Evolutionary conservation across 768 basidiomycete species (phyloP).

Genomic region (Suillus tomentosus): DNA sequence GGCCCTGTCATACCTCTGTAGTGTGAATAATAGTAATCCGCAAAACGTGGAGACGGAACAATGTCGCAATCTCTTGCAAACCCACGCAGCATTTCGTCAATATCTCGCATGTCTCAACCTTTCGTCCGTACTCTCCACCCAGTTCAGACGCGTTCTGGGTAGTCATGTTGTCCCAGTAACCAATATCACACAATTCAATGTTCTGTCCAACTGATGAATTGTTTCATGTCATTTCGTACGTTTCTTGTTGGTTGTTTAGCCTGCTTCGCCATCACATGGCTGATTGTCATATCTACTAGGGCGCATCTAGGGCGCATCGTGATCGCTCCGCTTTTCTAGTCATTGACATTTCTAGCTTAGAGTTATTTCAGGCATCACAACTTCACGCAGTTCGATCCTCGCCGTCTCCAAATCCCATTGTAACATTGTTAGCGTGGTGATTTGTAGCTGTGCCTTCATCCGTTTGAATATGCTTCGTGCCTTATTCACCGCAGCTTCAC

Average conservation of each 20-base stretch:
- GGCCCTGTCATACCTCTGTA: neutral
- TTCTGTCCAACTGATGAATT: neutral
- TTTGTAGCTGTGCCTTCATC: no score
- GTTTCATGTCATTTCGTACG: neutral
- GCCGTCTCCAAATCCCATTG: neutral
- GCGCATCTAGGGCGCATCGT: neutral
- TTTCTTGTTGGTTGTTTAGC: neutral
- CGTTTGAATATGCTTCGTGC: no score
- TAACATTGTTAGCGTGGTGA: neutral
- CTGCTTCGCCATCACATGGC: neutral
- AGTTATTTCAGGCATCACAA: neutral
- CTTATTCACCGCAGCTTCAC: neutral
- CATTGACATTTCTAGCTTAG: neutral
- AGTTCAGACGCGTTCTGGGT: neutral
- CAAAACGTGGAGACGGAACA: neutral
- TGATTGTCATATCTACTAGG: neutral
- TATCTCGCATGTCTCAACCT: neutral
- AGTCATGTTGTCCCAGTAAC: neutral
- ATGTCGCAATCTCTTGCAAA: neutral
- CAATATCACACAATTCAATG: neutral
- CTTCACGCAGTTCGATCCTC: neutral
- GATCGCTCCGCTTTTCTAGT: neutral
- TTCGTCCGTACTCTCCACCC: neutral
- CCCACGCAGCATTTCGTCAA: neutral
- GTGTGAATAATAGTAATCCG: neutral